A percentile compares a stretch with the other conserved stretches of the same genome.
These are phyloP conservation scores for Beta macrorhiza DNA, from an alignment of 179 eudicot genomes.

Conservation along the genomic window DNA sequence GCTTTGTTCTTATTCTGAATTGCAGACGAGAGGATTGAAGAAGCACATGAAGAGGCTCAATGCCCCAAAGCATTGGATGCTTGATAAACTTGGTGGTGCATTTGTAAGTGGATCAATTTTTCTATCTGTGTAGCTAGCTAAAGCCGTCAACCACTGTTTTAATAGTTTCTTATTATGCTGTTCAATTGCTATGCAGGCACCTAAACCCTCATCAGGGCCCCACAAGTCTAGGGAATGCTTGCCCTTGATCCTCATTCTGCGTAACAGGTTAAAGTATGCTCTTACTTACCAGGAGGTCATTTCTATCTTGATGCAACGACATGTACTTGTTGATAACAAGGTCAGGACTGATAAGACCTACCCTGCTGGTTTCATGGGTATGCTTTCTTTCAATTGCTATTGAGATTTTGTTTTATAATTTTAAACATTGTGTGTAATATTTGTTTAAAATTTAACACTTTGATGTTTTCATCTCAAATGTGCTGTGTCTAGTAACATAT, in stretches of 20 bases:
- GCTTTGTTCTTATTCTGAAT: not conserved
- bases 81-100: conserved; percentile 63
- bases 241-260: conserved; percentile 53
- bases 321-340: conserved; percentile 49
- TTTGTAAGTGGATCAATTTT: conserved; percentile 37
- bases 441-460: too few relatives aligned
- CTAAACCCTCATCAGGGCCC: conserved; percentile 70
- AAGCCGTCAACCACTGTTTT: not conserved
- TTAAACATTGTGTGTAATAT: not conserved
- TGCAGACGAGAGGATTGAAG: conserved; percentile 59
- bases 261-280: conserved; percentile 57
- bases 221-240: conserved; percentile 66
- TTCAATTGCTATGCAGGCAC: conserved; percentile 38
- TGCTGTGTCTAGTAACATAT: too few relatives aligned
- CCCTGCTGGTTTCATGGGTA: conserved; percentile 67
- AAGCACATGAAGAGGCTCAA: conserved; percentile 70
- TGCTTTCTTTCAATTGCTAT: conserved; percentile 11
- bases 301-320: conserved; percentile 60
- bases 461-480: not conserved
- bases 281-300: conserved; percentile 48
- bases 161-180: not conserved
- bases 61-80: conserved; percentile 63
- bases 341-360: conserved; percentile 45
- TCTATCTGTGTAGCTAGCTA: not conserved
- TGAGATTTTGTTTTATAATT: not conserved